Conservation (phyloP, 371 early-diverging fungal species). For the Coemansia sp. region DNA sequence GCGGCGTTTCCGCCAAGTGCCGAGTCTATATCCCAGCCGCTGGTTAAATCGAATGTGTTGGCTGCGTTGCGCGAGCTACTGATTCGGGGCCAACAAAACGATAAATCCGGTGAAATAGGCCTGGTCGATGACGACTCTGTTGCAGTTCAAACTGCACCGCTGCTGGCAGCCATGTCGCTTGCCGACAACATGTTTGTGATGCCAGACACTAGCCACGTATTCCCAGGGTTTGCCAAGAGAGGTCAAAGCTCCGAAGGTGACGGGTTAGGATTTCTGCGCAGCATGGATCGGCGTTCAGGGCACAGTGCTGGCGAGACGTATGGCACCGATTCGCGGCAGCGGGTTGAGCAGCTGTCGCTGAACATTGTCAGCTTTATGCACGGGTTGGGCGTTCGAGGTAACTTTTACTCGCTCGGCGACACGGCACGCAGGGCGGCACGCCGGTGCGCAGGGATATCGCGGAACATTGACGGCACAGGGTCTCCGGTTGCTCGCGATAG, state of each 20-base stretch:
- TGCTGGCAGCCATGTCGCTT: slow-evolving; percentile 7
- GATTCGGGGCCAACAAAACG: slow-evolving; percentile 4
- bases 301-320: neutral
- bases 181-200: slow-evolving; percentile 10
- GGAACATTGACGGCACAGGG: neutral
- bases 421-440: slow-evolving; percentile 26
- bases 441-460: slow-evolving; percentile 25
- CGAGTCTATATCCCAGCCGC: neutral
- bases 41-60: slow-evolving; percentile 6
- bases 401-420: slow-evolving; percentile 39
- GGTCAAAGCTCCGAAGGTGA: neutral
- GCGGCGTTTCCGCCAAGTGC: slow-evolving; percentile 19
- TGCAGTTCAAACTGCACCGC: slow-evolving; percentile 7
- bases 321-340: slow-evolving; percentile 11
- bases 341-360: slow-evolving; percentile 28
- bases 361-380: slow-evolving; percentile 21
- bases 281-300: neutral
- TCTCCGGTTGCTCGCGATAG: neutral
- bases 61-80: slow-evolving; percentile 6
- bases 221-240: neutral
- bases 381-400: slow-evolving; percentile 18
- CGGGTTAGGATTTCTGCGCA: neutral
- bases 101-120: neutral
- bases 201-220: slow-evolving; percentile 12
- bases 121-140: neutral